These are phyloP conservation scores for Carex myosuroides DNA, from an alignment of 176 grass and related monocot species.

Conservation along the genomic window DNA sequence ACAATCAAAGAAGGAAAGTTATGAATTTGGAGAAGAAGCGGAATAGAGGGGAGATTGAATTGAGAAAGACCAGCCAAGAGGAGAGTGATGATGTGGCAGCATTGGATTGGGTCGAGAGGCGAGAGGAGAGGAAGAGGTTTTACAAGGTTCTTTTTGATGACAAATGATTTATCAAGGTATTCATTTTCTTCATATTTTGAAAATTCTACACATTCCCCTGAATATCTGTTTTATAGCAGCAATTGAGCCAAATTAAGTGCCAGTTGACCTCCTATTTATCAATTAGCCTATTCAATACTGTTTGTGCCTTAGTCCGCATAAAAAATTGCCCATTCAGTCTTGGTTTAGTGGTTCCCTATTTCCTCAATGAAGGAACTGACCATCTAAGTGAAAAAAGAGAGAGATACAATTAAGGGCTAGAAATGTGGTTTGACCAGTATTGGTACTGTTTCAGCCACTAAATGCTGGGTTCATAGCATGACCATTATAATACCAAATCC, in stretches of 20 bases:
- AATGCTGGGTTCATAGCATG: background rate
- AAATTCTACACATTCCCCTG: background rate
- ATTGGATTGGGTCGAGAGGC: conserved; percentile 46
- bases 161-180: conserved; percentile 20
- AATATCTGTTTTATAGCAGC: background rate
- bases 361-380: background rate
- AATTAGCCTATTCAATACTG: background rate
- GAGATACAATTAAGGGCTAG: background rate
- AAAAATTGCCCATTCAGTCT: background rate
- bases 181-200: background rate
- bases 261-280: background rate
- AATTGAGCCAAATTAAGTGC: background rate
- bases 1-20: conserved; percentile 36
- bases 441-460: background rate
- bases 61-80: conserved; percentile 39
- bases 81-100: conserved; percentile 17
- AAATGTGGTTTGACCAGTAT: background rate
- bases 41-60: conserved; percentile 60
- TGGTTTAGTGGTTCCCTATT: background rate
- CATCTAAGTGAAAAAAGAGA: background rate
- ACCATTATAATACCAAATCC: background rate
- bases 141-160: conserved; percentile 69
- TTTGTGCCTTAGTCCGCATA: background rate
- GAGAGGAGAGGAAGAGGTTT: conserved; percentile 68
- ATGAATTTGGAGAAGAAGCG: conserved; percentile 76